Percentiles rank a stretch among this genome's conserved stretches.
Conservation (phyloP, 352 stramenopile genomes). For the Phytophthora brassicae region DNA sequence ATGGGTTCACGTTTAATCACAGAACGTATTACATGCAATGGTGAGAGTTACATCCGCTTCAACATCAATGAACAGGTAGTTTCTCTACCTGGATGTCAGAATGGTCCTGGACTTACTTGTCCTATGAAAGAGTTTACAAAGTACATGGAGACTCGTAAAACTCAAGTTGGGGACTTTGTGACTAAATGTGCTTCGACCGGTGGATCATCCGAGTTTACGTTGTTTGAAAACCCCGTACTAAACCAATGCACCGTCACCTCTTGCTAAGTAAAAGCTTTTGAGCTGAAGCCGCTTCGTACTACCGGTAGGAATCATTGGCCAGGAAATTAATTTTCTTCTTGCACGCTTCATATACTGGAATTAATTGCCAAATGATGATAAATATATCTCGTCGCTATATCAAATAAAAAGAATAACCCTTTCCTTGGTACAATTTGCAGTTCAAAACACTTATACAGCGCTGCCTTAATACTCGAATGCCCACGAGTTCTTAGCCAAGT, state of each 20-base stretch:
- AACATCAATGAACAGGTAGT: conserved; percentile 56
- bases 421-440: too few species aligned
- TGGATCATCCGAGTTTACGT: conserved; percentile 37
- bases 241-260: conserved; percentile 38
- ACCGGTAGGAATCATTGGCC: too few species aligned
- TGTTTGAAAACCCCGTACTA: conserved; percentile 50
- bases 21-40: conserved; percentile 46
- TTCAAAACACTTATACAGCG: too few species aligned
- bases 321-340: too few species aligned
- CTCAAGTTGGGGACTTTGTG: conserved; percentile 48
- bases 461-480: conserved; percentile 71
- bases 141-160: conserved; percentile 40
- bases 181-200: conserved; percentile 38
- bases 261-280: conserved; percentile 14
- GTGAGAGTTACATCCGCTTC: conserved; percentile 46
- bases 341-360: too few species aligned
- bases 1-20: conserved; percentile 54
- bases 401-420: too few species aligned
- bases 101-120: conserved; percentile 49
- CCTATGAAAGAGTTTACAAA: conserved; percentile 40
- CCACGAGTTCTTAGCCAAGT: conserved; percentile 73
- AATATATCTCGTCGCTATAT: too few species aligned
- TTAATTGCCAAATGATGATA: too few species aligned
- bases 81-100: conserved; percentile 43
- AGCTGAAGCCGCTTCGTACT: too few species aligned